These are phyloP conservation scores for Mycena filopes DNA, from an alignment of 768 basidiomycete species.

Conservation along the genomic window DNA sequence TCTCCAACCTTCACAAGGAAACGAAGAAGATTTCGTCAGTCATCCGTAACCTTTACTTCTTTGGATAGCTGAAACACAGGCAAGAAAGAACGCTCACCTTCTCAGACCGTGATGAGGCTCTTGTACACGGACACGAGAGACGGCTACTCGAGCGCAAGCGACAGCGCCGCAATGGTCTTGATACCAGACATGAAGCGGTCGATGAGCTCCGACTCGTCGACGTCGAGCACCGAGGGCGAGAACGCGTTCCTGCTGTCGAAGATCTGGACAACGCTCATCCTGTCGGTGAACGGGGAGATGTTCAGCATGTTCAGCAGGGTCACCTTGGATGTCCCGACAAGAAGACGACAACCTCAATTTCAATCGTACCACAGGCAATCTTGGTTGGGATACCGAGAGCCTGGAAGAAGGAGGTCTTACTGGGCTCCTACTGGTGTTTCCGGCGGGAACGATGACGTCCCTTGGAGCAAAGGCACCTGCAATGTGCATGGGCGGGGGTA, in stretches of 20 bases:
- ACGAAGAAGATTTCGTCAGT: too few species aligned
- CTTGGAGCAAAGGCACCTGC: constrained; percentile 95
- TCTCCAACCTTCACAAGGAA: too few species aligned
- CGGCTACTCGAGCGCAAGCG: constrained; percentile 95
- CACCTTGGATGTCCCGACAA: constrained; percentile 97
- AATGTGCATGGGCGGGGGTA: constrained; percentile 97
- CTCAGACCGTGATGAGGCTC: constrained; percentile 91
- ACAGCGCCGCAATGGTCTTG: constrained; percentile 96
- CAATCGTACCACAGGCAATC: constrained; percentile 99
- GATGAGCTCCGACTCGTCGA: constrained; percentile 91
- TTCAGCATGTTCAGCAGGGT: constrained; percentile 99
- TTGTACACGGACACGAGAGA: constrained; percentile 97
- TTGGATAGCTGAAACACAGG: constrained; percentile 33
- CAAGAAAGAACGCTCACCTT: constrained; percentile 69
- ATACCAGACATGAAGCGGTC: constrained; percentile 93
- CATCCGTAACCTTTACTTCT: too few species aligned
- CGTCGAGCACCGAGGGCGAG: constrained; percentile 89
- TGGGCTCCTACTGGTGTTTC: constrained; percentile 99
- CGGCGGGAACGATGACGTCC: constrained; percentile 91
- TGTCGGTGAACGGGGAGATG: constrained; percentile 99
- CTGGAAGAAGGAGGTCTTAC: constrained; percentile 99
- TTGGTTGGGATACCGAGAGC: constrained; percentile 99
- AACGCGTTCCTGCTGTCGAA: constrained; percentile 95
- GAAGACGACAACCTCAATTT: constrained; percentile 96
- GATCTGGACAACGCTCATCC: constrained; percentile 98